Percentiles rank a stretch among this genome's conserved stretches.
phyloP scores from a whole-genome alignment of 257 asterid species.

The Capsicum pubescens region DNA sequence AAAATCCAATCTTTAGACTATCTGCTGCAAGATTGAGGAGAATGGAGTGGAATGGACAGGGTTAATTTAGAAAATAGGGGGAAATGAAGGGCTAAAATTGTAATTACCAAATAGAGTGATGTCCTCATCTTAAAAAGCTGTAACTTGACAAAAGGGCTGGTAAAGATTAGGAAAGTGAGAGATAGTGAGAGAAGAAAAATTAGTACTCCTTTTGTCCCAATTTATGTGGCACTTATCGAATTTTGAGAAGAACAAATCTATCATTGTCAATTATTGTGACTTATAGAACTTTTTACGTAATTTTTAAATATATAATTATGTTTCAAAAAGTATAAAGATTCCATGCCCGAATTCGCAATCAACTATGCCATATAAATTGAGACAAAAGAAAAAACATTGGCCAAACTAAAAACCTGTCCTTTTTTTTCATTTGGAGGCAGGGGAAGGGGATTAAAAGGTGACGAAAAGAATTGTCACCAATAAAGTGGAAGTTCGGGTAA shows the following conservation, averaged over 20 bases:
- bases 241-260: too few relatives aligned
- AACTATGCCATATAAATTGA: too few relatives aligned
- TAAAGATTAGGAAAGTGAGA: constrained; percentile 12
- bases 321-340: too few relatives aligned
- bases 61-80: neutral
- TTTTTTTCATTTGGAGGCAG: too few relatives aligned
- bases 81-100: neutral
- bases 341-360: too few relatives aligned
- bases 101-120: constrained; percentile 69
- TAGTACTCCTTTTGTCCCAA: neutral
- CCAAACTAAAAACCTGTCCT: constrained; percentile 41
- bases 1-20: neutral
- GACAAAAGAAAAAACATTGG: neutral
- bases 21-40: neutral
- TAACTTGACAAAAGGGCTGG: constrained; percentile 96
- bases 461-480: too few relatives aligned
- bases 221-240: too few relatives aligned
- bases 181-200: neutral
- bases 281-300: too few relatives aligned
- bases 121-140: constrained; percentile 78
- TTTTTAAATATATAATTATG: too few relatives aligned
- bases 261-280: too few relatives aligned
- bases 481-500: neutral
- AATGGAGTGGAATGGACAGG: neutral
- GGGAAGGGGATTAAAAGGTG: too few relatives aligned